A percentile compares a stretch with the other conserved stretches of the same genome.
phyloP scores from a whole-genome alignment of 495 filamentous ascomycete species.

The Delitschia confertaspora region DNA sequence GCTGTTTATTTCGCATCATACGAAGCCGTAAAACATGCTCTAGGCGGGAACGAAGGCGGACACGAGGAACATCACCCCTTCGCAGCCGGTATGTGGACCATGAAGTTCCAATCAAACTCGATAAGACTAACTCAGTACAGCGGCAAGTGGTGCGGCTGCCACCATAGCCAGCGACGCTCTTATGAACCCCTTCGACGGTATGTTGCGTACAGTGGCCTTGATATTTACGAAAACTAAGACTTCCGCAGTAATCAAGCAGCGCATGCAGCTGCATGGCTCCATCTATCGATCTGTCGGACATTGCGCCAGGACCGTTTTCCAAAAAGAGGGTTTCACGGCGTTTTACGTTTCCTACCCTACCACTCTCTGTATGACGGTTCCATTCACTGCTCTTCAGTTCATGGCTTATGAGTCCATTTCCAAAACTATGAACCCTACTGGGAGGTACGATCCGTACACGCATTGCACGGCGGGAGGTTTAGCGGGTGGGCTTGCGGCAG shows the following conservation, averaged over 20 bases:
- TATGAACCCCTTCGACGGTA: conserved; percentile 99
- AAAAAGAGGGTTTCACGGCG: conserved; percentile 74
- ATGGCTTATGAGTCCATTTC: conserved; percentile 95
- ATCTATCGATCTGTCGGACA: conserved; percentile 72
- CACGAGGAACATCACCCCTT: conserved; percentile 89
- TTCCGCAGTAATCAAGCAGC: conserved; percentile 85
- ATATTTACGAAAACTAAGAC: conserved; percentile 4
- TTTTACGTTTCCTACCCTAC: conserved; percentile 99
- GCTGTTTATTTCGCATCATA: conserved; percentile 98
- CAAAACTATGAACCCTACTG: conserved; percentile 78
- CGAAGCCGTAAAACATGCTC: conserved; percentile 89
- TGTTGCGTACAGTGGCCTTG: conserved; percentile 22
- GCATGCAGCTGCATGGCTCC: conserved; percentile 98
- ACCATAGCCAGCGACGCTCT: conserved; percentile 95
- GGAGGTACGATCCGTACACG: conserved; percentile 79
- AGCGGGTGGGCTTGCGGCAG: conserved; percentile 87
- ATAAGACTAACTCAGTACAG: conserved; percentile 40
- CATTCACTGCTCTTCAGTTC: conserved; percentile 93
- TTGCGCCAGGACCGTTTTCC: conserved; percentile 80
- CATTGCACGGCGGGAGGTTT: conserved; percentile 88
- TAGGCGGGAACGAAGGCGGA: conserved; percentile 81
- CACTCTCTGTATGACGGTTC: conserved; percentile 95
- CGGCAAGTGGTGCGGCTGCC: conserved; percentile 82
- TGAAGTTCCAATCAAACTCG: not conserved
- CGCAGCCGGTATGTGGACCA: conserved; percentile 60